Conservation (phyloP, 208 protist species). For the Acanthamoeba lenticulata region DNA sequence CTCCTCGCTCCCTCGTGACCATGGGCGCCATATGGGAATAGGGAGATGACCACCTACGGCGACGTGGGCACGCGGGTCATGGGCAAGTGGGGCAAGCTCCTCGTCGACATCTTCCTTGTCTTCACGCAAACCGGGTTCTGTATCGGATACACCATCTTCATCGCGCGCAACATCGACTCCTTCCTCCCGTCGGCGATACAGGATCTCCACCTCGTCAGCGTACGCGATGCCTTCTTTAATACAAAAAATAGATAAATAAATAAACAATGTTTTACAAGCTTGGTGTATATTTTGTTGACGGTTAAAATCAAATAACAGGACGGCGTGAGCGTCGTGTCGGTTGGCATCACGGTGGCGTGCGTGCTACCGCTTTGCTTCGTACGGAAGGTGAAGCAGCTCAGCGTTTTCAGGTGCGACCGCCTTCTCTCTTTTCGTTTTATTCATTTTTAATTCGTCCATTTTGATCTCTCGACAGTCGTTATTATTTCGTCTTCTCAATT, state of each 20-base stretch:
- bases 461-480: too few species aligned
- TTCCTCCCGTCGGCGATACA: background rate
- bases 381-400: conserved; percentile 27
- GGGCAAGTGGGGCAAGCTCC: background rate
- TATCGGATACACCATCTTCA: conserved; percentile 47
- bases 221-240: background rate
- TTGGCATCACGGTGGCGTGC: background rate
- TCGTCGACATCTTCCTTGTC: conserved; percentile 33
- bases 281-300: background rate
- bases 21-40: background rate
- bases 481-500: too few species aligned
- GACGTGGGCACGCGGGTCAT: background rate
- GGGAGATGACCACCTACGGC: conserved; percentile 24
- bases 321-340: background rate
- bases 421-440: background rate
- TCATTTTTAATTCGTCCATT: too few species aligned
- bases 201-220: background rate
- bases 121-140: conserved; percentile 58
- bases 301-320: background rate
- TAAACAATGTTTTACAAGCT: background rate
- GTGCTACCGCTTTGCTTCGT: conserved; percentile 41
- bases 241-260: too few species aligned
- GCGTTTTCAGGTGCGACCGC: background rate
- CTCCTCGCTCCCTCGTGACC: background rate
- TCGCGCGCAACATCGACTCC: background rate